phyloP scores from a whole-genome alignment of 176 grass and related monocot genomes.

The Avena insularis region DNA sequence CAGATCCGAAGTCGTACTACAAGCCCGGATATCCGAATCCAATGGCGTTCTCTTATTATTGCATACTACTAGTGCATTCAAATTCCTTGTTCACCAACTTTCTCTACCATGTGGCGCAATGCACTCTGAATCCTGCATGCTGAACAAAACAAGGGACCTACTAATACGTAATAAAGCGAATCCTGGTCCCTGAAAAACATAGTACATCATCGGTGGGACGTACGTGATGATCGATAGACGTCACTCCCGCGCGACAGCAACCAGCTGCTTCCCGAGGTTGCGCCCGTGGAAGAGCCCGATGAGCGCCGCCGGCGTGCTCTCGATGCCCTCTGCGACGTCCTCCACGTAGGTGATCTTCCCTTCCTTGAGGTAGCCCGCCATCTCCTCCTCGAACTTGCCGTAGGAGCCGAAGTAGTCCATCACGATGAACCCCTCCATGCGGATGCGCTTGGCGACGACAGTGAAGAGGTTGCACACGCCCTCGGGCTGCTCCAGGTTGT shows the following conservation, averaged over 20 bases:
- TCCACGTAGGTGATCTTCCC: conserved; percentile 13
- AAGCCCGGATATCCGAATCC: too few relatives aligned
- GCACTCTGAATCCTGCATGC: not conserved
- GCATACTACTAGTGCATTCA: not conserved
- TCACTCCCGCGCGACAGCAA: not conserved
- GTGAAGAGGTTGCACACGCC: not conserved
- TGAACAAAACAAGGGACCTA: not conserved
- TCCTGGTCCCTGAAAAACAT: not conserved
- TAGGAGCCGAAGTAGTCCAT: not conserved
- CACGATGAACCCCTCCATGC: conserved; percentile 5
- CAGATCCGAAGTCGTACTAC: too few relatives aligned
- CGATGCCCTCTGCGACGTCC: not conserved
- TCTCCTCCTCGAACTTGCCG: not conserved
- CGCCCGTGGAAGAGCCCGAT: conserved; percentile 2
- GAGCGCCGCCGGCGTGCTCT: not conserved
- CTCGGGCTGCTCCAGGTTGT: not conserved
- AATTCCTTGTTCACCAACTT: not conserved
- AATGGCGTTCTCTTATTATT: not conserved
- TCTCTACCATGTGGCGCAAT: not conserved
- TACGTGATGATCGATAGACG: too few relatives aligned
- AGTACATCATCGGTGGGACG: not conserved
- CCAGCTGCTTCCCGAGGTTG: not conserved
- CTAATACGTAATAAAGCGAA: not conserved
- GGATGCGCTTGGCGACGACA: not conserved
- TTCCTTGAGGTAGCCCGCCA: not conserved